Conservation (phyloP, 2,329 filamentous ascomycete genomes). For the Penicillium rolfsii region DNA sequence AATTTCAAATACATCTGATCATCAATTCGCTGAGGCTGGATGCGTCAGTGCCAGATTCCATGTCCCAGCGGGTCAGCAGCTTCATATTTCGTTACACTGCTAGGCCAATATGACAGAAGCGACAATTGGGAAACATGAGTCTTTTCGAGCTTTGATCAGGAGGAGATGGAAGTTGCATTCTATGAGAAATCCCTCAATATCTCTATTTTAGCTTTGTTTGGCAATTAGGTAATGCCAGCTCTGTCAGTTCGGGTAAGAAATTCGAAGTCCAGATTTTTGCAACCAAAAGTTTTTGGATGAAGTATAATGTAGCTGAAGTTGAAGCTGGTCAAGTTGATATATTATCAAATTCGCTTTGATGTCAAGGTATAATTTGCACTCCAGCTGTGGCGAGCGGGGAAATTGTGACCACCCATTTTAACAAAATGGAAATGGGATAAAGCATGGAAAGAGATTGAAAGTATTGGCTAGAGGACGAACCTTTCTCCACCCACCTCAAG, state of each 20-base stretch:
- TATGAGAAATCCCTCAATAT: conserved; percentile 18
- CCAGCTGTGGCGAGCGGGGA: too few relatives aligned
- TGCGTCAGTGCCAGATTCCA: conserved; percentile 24
- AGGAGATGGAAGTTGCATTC: conserved; percentile 28
- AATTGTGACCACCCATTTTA: too few relatives aligned
- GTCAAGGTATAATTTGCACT: too few relatives aligned
- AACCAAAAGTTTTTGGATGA: conserved; percentile 23
- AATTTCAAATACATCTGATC: conserved; percentile 18
- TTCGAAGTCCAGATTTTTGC: conserved; percentile 23
- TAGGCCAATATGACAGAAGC: conserved; percentile 27
- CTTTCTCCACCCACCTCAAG: too few relatives aligned
- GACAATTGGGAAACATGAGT: conserved; percentile 34
- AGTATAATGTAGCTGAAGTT: conserved; percentile 8
- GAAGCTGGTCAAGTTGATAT: too few relatives aligned
- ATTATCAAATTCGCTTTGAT: too few relatives aligned
- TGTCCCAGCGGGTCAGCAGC: conserved; percentile 7
- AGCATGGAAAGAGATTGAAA: too few relatives aligned
- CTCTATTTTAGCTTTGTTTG: conserved; percentile 20
- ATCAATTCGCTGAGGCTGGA: conserved; percentile 27
- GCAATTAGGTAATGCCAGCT: conserved; percentile 15
- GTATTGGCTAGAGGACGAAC: too few relatives aligned
- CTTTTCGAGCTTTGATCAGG: conserved; percentile 31
- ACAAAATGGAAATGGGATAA: too few relatives aligned
- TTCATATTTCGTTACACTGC: conserved; percentile 25
- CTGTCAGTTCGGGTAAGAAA: conserved; percentile 19